Base-by-base conservation (phyloP, 31 red algal genomes). In the Endocladia muricata region DNA sequence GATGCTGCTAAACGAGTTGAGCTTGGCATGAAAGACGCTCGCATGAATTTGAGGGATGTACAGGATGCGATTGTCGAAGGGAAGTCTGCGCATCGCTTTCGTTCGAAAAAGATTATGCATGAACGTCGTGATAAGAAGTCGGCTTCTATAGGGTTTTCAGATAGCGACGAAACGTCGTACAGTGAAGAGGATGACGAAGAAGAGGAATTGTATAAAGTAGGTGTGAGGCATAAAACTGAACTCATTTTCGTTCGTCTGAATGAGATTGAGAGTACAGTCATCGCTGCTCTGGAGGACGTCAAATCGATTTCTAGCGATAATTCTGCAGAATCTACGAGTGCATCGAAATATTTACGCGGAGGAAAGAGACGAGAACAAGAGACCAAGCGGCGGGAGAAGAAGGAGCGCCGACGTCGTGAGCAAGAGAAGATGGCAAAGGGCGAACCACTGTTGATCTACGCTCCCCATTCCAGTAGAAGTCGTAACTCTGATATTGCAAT, bases 401-500 rank as follows among this genome's bases (percentile, higher is more conserved):
- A 88, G 66, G 84, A 68, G 55, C 33, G 74, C 30, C 35, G 84
- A 13, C 61, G 74, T 34, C 70, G 66, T 55, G 74, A 76, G 22
- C 84, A 88, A 62, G 84, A 88, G 57, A 37, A 64, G 22, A 1
- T 88, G 11, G 74, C 84, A 13, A 47, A 74, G 8, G 68, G 5
- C n/a, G n/a, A n/a, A n/a, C n/a, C n/a, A n/a, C n/a, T n/a, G n/a
- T n/a, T n/a, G 26, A 68, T 44, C 21, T 55, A 3, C 58, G 38
- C 13, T 5, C 51, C 37, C 9, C 36, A 9, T 37, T 47, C 1
- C 43, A 31, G 11, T 42, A 28, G 5, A 69, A 31, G 38, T 35
- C 43, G 3, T 55, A 73, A 40, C 68, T 74, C 76, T 30, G 82
- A 76, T 60, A 85, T 85, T 17, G 69, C 82, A n/a, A 85, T 85